Conservation (phyloP, 2,329 filamentous ascomycete genomes). For the Trichoderma citrinoviride region DNA sequence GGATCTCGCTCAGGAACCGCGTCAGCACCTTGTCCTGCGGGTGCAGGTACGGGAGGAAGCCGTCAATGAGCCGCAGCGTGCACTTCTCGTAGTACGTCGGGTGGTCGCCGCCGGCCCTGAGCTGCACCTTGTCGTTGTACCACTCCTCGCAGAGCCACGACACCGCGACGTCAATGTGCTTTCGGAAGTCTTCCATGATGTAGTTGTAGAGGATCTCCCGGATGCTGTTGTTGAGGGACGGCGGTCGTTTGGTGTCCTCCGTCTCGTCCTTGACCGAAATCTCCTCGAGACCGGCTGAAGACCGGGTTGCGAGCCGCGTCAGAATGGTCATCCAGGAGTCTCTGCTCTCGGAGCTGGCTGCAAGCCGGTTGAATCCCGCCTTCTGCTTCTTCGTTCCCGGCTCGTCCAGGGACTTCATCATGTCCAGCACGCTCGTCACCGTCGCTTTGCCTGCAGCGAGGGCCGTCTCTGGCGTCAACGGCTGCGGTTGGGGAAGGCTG, state of each 20-base stretch:
- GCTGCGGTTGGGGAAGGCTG: constrained; percentile 72
- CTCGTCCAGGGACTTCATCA: constrained; percentile 72
- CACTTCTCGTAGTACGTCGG: constrained; percentile 74
- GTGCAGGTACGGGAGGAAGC: constrained; percentile 87
- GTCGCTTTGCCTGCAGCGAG: constrained; percentile 72
- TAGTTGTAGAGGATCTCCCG: constrained; percentile 80
- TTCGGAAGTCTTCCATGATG: constrained; percentile 87
- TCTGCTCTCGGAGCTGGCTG: constrained; percentile 77
- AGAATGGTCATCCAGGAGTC: constrained; percentile 92
- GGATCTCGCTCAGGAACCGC: constrained; percentile 87
- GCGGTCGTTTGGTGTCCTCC: constrained; percentile 38
- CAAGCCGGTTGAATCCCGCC: constrained; percentile 77
- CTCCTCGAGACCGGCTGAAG: constrained; percentile 67
- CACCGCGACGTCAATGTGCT: constrained; percentile 84
- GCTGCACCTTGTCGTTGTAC: constrained; percentile 75
- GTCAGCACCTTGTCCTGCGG: constrained; percentile 86
- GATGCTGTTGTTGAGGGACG: constrained; percentile 64
- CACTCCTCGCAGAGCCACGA: constrained; percentile 97
- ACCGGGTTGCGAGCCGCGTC: constrained; percentile 78
- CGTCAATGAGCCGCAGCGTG: constrained; percentile 78
- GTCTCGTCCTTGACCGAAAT: constrained; percentile 59
- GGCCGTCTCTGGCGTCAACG: constrained; percentile 68
- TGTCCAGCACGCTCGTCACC: constrained; percentile 72
- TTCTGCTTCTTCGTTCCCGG: constrained; percentile 59
- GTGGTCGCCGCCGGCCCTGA: constrained; percentile 44